Base-by-base conservation (phyloP, 768 basidiomycete species). In the Rhizopogon rudus region DNA sequence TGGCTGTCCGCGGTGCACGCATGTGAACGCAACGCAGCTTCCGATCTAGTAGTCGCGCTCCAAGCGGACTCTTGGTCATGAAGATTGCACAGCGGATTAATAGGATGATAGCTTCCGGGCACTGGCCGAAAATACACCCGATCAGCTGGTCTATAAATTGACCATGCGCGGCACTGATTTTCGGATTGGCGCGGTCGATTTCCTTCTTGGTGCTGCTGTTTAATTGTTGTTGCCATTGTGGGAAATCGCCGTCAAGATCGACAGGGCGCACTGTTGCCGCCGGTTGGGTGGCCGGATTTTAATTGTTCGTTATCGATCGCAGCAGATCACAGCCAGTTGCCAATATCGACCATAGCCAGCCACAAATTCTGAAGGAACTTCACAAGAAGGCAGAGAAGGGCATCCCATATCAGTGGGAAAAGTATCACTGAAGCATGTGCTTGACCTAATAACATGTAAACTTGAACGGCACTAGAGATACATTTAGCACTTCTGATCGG, bases 111-210 rank as follows among this genome's bases (percentile, higher is more conserved):
- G 31, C 46, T 13, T 33, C 46, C 31, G 17, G 31, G 1, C n/a
- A 12, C 45, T 20, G 12, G 12, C 20, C 46, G 2, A 48, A 48
- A 48, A 48, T 31, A 53, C 35, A 48, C 20, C 31, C n/a, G 17
- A 46, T 33, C 52, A 25, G 43, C 29, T 29, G 2, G 13, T 53
- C 52, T 22, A 45, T 33, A 46, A 53, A 46, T 43, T 53, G 13
- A 53, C 52, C 17, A 10, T 28, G 5, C 44, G n/a, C 40, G 44
- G 59, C 63, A 35, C 46, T 48, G 48, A 45, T 33, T 59, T 60
- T 56, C 60, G 56, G 67, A 68, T 68, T 63, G 60, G 62, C 58
- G 39, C 52, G 62, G 57, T 35, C 41, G 51, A n/a, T 39, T 25
- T 35, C 37, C 22, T 35, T 40, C 56, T 42, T 40, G 42, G 48